Percentiles rank a stretch among this genome's conserved stretches.
Conservation (phyloP, 495 filamentous ascomycete genomes). For the Aspergillus cristatus region DNA sequence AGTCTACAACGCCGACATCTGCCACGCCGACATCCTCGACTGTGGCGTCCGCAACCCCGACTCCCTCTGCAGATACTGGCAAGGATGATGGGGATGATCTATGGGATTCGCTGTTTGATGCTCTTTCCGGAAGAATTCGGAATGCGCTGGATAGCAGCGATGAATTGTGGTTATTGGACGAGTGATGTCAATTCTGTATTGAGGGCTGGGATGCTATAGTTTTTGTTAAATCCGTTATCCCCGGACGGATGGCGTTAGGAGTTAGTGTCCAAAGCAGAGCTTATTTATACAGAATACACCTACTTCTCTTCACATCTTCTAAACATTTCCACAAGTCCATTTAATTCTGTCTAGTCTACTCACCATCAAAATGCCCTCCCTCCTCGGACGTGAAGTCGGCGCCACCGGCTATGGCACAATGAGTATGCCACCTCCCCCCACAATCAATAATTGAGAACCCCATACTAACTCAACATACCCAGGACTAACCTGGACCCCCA, state of each 20-base stretch:
- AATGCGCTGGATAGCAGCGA: conserved; percentile 25
- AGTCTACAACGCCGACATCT: background rate
- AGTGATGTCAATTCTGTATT: too few species aligned
- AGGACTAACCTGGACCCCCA: conserved; percentile 68
- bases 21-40: background rate
- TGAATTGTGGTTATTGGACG: conserved; percentile 17
- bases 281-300: too few species aligned
- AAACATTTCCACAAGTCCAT: too few species aligned
- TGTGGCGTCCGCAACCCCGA: too few species aligned
- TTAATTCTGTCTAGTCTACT: too few species aligned
- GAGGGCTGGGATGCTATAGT: too few species aligned
- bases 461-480: background rate
- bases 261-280: too few species aligned
- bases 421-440: conserved; percentile 18
- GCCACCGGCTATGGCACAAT: conserved; percentile 40
- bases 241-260: too few species aligned
- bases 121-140: conserved; percentile 13
- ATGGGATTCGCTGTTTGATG: conserved; percentile 12
- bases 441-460: background rate
- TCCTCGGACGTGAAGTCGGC: conserved; percentile 36
- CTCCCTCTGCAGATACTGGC: too few species aligned
- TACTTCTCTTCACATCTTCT: too few species aligned
- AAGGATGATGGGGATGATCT: conserved; percentile 7
- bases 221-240: too few species aligned
- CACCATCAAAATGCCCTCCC: conserved; percentile 28